Evolutionary conservation across 2,329 filamentous ascomycete genomes (phyloP).

Genomic region (Pseudogymnoascus sp.): DNA sequence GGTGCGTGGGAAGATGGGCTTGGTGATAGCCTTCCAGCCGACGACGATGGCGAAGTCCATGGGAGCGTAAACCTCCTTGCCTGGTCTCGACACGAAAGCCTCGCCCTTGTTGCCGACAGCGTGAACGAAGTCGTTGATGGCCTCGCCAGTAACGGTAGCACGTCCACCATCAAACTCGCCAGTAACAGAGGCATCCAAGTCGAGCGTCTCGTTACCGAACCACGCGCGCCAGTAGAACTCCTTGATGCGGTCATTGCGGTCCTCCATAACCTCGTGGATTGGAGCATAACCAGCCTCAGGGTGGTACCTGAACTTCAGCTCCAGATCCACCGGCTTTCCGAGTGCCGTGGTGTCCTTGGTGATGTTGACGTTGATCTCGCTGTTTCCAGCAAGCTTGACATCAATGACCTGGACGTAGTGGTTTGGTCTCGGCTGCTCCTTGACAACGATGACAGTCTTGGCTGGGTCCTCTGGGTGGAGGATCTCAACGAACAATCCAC

Average conservation of each 20-base stretch:
- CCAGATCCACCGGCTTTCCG: slow-evolving; percentile 71
- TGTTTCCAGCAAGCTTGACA: slow-evolving; percentile 64
- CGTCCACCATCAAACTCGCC: slow-evolving; percentile 85
- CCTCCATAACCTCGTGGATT: slow-evolving; percentile 92
- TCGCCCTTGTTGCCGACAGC: slow-evolving; percentile 96
- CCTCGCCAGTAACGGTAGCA: slow-evolving; percentile 78
- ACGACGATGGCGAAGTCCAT: slow-evolving; percentile 99
- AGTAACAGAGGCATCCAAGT: slow-evolving; percentile 78
- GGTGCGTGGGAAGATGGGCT: slow-evolving; percentile 94
- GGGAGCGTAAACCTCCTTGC: slow-evolving; percentile 87
- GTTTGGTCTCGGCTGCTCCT: slow-evolving; percentile 78
- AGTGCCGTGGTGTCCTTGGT: slow-evolving; percentile 89
- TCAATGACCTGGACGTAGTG: slow-evolving; percentile 86
- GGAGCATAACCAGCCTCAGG: slow-evolving; percentile 96
- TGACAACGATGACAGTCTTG: slow-evolving; percentile 78
- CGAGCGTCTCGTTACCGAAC: slow-evolving; percentile 81
- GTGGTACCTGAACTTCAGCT: slow-evolving; percentile 85
- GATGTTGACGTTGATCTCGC: slow-evolving; percentile 80
- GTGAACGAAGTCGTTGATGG: slow-evolving; percentile 98
- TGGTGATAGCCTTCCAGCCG: slow-evolving; percentile 98
- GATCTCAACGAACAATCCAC: slow-evolving; percentile 86
- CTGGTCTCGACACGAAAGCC: slow-evolving; percentile 90
- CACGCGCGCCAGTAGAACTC: slow-evolving; percentile 98
- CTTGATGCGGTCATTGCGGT: slow-evolving; percentile 95
- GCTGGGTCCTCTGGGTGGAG: slow-evolving; percentile 69